phyloP scores from a whole-genome alignment of 192 early-diverging fungal species.

The Globomyces pollinis-pini region DNA sequence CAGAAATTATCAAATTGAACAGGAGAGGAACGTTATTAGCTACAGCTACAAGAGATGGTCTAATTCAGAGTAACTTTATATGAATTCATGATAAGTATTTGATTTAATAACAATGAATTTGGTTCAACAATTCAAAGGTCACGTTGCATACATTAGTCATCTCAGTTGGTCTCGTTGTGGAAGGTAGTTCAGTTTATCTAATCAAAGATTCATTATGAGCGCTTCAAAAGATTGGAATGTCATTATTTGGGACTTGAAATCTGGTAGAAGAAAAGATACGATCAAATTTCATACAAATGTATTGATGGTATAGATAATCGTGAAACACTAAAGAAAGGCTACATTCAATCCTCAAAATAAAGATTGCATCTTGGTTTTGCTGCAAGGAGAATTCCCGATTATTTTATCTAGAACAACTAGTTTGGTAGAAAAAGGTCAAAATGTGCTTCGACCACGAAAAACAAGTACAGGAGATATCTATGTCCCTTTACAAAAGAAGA shows the following conservation, averaged over 20 bases:
- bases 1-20: not conserved
- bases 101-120: not conserved
- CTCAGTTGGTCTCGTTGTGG: not conserved
- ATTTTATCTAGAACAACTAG: not conserved
- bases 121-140: not conserved
- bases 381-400: not conserved
- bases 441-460: not conserved
- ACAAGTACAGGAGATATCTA: not conserved
- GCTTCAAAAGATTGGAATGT: slow-evolving; percentile 10
- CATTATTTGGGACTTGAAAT: slow-evolving; percentile 5
- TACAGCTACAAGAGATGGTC: not conserved
- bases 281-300: not conserved
- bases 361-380: not conserved
- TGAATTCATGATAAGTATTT: not conserved
- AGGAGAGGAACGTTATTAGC: not conserved
- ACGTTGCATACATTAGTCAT: not conserved
- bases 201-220: not conserved
- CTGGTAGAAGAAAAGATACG: not conserved
- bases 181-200: not conserved
- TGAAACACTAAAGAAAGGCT: slow-evolving; percentile 8
- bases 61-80: not conserved
- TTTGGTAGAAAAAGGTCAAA: not conserved
- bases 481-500: no score
- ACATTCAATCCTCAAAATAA: slow-evolving; percentile 5
- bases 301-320: not conserved